Evolutionary conservation across 768 basidiomycete species (phyloP), one percentile per base, ranked within the genome.

Genomic region (Cystoderma amianthinum): DNA sequence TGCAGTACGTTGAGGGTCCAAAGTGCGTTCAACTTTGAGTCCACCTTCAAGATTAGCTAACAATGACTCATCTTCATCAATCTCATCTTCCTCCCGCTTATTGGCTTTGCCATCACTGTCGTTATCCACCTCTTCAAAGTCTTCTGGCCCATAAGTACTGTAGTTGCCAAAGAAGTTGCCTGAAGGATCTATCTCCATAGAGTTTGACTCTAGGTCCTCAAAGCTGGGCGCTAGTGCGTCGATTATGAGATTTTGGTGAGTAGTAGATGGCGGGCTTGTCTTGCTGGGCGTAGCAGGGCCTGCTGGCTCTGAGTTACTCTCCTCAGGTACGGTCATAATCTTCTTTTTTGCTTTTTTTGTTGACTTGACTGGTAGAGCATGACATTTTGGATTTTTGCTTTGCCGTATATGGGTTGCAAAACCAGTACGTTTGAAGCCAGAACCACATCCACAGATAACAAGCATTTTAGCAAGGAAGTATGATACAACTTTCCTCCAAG

Each of bases 141-240:
- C 25, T 28, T 28, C 25, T 7, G 25, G 25, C 7, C 25, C n/a
- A n/a, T 16, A 15, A 16, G 11, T 12, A 12, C 18, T 11, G n/a
- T 43, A 43, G 16, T 43, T 20, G 15, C 42, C 42, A 23, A 36
- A 43, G 32, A 43, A 36, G 20, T 43, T 34, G 7, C 42, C 42
- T 18, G 9, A 15, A 11, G 34, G 42, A 37, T n/a, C n/a, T n/a
- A n/a, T n/a, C n/a, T n/a, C n/a, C n/a, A n/a, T n/a, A n/a, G n/a
- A n/a, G n/a, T n/a, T n/a, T n/a, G n/a, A n/a, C n/a, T n/a, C n/a
- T n/a, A n/a, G n/a, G n/a, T n/a, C n/a, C n/a, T n/a, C n/a, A n/a
- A n/a, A n/a, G n/a, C n/a, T n/a, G n/a, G n/a, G n/a, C n/a, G n/a
- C n/a, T n/a, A n/a, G n/a, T n/a, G n/a, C n/a, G n/a, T n/a, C n/a